Base-by-base conservation (phyloP, 495 filamentous ascomycete species). In the Tuber aestivum region DNA sequence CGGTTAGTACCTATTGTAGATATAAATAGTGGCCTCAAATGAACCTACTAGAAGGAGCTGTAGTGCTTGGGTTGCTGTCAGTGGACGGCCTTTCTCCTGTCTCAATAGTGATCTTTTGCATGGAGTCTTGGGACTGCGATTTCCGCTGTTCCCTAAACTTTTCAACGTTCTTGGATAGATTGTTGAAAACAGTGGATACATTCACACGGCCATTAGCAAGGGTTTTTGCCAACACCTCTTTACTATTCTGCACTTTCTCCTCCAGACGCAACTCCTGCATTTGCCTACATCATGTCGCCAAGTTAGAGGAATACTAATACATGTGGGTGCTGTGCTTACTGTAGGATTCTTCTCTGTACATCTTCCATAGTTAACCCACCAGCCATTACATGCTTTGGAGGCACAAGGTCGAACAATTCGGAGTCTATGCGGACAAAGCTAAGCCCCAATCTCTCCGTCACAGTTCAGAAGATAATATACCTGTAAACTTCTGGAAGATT, bases 291-390 rank as follows among this genome's bases (percentile, higher is more conserved):
- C 16, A 18, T 65, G 73, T 37, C n/a, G 14, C 35, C 72, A n/a
- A 44, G 75, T 82, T 68, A 82, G 74, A 68, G 45, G 74, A 18
- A 35, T 27, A 42, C 37, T 20, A 40, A 44, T 69, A 18, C 16
- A 68, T 70, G 71, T n/a, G 40, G 41, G 61, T 16, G 61, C 44
- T 72, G 70, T 71, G 94, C 93, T 82, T 94, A 94, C 84, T 96
- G 93, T 27, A 94, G 90, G 40, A 99, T 87, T 41, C 95, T 89
- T 45, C 95, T 88, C 81, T 98, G 95, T 50, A 99, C 91, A 83
- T 99, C 95, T 61, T 99, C 95, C 78, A 99, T 94, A 0, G 92
- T 93, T 56, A 99, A 86, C 1, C 94, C 94, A n/a, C 95, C 96
- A 18, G 95, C 94, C 84, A 91, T 96, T 3, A 97, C 95, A 84